These are phyloP conservation scores for Phyllosticta capitalensis DNA, from an alignment of 2,329 filamentous ascomycete genomes.

Conservation along the genomic window DNA sequence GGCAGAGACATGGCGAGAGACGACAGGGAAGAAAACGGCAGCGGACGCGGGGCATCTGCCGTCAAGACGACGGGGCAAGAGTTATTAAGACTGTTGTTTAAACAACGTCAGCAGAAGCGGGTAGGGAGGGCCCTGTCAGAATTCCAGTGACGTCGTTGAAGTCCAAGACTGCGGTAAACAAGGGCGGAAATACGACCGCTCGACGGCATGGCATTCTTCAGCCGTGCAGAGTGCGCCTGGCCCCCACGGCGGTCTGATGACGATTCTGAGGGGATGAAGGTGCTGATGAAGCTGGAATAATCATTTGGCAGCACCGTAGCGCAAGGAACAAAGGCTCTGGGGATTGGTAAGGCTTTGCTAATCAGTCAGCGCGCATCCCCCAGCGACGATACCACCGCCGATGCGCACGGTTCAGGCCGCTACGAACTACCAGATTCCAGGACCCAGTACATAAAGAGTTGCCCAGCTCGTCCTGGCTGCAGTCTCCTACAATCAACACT, in stretches of 20 bases:
- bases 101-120: not conserved
- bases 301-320: not conserved
- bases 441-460: not conserved
- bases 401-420: slow-evolving; percentile 2
- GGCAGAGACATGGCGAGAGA: not conserved
- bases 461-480: not conserved
- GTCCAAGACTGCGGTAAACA: not conserved
- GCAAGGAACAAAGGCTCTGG: not conserved
- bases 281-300: not conserved
- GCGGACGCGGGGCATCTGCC: not conserved
- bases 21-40: not conserved
- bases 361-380: slow-evolving; percentile 2
- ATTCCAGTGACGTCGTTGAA: not conserved
- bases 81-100: not conserved
- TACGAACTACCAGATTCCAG: not conserved
- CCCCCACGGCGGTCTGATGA: not conserved
- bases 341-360: slow-evolving; percentile 13
- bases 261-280: not conserved
- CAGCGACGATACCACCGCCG: not conserved
- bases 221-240: not conserved
- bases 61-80: not conserved
- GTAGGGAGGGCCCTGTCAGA: not conserved
- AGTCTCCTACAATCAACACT: not conserved
- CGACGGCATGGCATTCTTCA: not conserved
- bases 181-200: not conserved